Evolutionary conservation across 2,329 filamentous ascomycete genomes (phyloP).

Genomic region (Penicillium sp.): DNA sequence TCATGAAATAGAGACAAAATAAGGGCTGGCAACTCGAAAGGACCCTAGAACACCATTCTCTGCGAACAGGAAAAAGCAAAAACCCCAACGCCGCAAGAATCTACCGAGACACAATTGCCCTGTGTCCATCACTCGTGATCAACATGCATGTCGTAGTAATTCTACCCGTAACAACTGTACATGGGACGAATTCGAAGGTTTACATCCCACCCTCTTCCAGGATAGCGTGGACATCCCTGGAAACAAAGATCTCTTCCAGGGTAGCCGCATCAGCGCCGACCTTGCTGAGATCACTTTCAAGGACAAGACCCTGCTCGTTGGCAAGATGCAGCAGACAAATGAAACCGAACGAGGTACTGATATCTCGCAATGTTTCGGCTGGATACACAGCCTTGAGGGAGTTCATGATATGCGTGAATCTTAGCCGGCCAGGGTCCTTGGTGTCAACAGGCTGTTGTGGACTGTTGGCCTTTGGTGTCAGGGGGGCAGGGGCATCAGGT

Average conservation of each 20-base stretch:
- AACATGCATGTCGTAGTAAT: constrained; percentile 12
- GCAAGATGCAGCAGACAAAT: constrained; percentile 89
- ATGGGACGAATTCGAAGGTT: constrained; percentile 16
- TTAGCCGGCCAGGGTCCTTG: constrained; percentile 61
- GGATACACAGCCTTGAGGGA: constrained; percentile 83
- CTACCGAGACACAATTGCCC: constrained; percentile 13
- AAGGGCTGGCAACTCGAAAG: background rate
- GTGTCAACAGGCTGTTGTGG: constrained; percentile 29
- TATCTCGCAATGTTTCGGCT: constrained; percentile 83
- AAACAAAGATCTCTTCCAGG: constrained; percentile 49
- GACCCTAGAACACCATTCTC: constrained; percentile 17
- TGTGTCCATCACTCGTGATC: constrained; percentile 23
- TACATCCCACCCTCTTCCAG: constrained; percentile 38
- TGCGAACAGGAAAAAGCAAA: constrained; percentile 17
- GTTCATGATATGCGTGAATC: constrained; percentile 92
- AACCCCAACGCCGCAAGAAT: constrained; percentile 22
- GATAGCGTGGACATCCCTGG: constrained; percentile 42
- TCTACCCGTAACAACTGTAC: constrained; percentile 20
- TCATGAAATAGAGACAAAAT: background rate
- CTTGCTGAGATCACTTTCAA: constrained; percentile 59
- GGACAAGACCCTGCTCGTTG: constrained; percentile 85
- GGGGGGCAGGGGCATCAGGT: constrained; percentile 33
- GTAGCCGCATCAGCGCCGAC: constrained; percentile 30
- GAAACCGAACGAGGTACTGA: constrained; percentile 90
- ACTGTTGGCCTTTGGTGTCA: constrained; percentile 34